Base-by-base conservation (phyloP, 2,329 filamentous ascomycete species). In the Cordyceps pruinosa region DNA sequence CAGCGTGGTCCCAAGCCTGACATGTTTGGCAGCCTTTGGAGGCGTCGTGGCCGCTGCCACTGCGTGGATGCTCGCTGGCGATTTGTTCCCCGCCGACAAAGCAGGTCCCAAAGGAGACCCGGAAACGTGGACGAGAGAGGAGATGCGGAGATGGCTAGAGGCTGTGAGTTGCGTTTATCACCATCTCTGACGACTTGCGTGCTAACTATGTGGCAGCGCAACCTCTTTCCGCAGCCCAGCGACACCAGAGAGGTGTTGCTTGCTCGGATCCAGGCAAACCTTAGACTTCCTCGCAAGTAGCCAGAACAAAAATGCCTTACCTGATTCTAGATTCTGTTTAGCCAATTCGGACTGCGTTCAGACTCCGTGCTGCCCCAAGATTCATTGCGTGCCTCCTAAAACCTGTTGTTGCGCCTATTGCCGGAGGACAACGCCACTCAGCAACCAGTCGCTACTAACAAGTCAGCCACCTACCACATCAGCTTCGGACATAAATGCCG, bases 51-150 rank as follows among this genome's bases (percentile, higher is more conserved):
- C 88, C 2, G 90, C 88, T 2, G 88, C 90, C 17, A 84, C 83
- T 42, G 96, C 88, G 87, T 82, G 83, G 19, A 93, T 97, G 65
- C 95, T 88, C 86, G 90, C 90, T 57, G 80, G 83, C 54, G 90
- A 93, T 61, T 81, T 97, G 66, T 96, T 97, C 66, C 92, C 92
- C 1, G 72, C 81, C 4, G 77, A 85, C 62, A n/a, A n/a, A n/a
- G 60, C 77, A 48, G 91, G 96, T 68, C 90, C 92, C n/a, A 89
- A 77, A 28, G 91, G 91, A 59, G 81, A 90, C 75, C 83, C 75
- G 41, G 74, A 77, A 41, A 69, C 67, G 10, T 97, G 93, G 93
- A 90, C 89, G 0, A 77, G 80, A 57, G 86, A 90, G 48, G 90
- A 97, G 66, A 77, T 96, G 71, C 80, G 84, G 60, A 78, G 86